Evolutionary conservation across 1,284 basidiomycete species (phyloP).

Genomic region (Sanguinoderma infundibulare): DNA sequence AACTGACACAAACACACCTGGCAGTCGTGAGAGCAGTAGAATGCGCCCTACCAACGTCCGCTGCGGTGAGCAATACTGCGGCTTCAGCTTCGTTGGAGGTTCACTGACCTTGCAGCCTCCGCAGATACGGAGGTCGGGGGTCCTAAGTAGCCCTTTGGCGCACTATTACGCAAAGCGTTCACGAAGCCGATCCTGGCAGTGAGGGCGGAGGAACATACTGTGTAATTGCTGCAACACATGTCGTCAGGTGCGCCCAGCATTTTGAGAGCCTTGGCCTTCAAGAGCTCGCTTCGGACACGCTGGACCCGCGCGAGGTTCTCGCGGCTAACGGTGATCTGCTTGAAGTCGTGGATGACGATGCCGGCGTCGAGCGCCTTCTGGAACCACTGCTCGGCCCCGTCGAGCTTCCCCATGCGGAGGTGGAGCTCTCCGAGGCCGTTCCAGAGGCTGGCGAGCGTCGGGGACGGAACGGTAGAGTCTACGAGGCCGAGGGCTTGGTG

Average conservation of each 20-base stretch:
- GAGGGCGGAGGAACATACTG: constrained; percentile 5
- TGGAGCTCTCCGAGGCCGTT: constrained; percentile 40
- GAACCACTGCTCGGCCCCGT: constrained; percentile 39
- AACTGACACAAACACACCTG: constrained; percentile 18
- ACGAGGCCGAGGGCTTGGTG: constrained; percentile 34
- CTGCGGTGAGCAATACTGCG: not conserved
- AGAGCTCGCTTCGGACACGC: constrained; percentile 34
- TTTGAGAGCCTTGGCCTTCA: constrained; percentile 33
- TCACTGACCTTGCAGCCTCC: constrained; percentile 18
- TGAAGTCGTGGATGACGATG: constrained; percentile 25
- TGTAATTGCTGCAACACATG: constrained; percentile 36
- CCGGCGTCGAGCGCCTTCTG: constrained; percentile 34
- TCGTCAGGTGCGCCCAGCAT: constrained; percentile 29
- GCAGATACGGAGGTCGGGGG: constrained; percentile 13
- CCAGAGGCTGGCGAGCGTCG: constrained; percentile 31
- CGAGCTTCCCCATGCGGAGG: constrained; percentile 35
- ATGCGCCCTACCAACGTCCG: constrained; percentile 21
- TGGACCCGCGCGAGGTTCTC: constrained; percentile 39
- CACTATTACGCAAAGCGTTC: constrained; percentile 3
- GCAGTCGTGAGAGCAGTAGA: constrained; percentile 30
- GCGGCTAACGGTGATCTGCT: constrained; percentile 37
- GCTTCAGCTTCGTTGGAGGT: not conserved
- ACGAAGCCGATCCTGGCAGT: not conserved
- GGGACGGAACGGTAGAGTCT: constrained; percentile 17
- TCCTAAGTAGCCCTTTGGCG: constrained; percentile 15